phyloP scores from a whole-genome alignment of 306 rosid genomes.

The Senna tora region DNA sequence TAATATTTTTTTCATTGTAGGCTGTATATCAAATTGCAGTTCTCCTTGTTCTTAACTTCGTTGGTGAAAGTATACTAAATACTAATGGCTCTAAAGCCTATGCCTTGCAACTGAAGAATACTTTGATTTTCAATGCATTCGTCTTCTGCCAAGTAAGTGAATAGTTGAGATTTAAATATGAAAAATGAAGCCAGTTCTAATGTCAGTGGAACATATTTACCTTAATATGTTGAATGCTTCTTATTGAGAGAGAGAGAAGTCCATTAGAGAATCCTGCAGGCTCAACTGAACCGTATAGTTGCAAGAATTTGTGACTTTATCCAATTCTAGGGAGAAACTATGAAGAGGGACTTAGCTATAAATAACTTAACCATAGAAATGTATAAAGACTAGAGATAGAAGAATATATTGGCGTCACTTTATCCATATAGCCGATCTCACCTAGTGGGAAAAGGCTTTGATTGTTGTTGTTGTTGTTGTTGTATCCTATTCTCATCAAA shows the following conservation, averaged over 20 bases:
- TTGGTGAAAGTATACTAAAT: slow-evolving; percentile 60
- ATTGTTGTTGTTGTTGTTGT: too few species aligned
- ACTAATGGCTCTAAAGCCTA: slow-evolving; percentile 26
- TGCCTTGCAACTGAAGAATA: slow-evolving; percentile 63
- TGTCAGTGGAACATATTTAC: slow-evolving; percentile 4
- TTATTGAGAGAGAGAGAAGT: background rate
- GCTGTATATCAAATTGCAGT: slow-evolving; percentile 79
- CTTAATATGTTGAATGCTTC: background rate
- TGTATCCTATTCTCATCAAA: slow-evolving; percentile 18
- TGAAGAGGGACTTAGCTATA: too few species aligned
- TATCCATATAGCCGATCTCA: too few species aligned
- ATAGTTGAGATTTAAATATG: slow-evolving; percentile 9
- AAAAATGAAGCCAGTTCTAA: background rate
- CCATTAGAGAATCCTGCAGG: background rate
- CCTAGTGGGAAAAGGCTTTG: too few species aligned
- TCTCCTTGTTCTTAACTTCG: slow-evolving; percentile 80
- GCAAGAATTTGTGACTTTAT: slow-evolving; percentile 8
- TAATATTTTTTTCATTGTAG: slow-evolving; percentile 45
- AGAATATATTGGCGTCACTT: too few species aligned
- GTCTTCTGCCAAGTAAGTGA: slow-evolving; percentile 89
- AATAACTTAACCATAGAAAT: too few species aligned
- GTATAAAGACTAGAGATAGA: too few species aligned
- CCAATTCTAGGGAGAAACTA: too few species aligned
- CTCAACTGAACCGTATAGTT: background rate
- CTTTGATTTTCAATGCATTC: slow-evolving; percentile 85